phyloP scores from a whole-genome alignment of 2,329 filamentous ascomycete species.

The Fusarium luffae region DNA sequence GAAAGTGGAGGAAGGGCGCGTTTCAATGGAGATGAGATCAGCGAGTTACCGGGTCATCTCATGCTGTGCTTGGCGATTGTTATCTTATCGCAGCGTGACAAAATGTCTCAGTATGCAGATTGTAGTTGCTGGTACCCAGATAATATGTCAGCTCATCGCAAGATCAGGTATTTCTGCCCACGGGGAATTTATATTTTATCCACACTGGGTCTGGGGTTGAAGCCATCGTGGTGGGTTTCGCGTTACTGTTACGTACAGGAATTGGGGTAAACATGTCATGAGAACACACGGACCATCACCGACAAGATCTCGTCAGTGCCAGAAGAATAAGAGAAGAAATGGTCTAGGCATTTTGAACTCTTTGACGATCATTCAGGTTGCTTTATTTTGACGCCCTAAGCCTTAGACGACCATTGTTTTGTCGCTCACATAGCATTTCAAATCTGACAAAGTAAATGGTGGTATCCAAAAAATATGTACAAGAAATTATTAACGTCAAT shows the following conservation, averaged over 20 bases:
- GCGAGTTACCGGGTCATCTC: not conserved
- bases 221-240: constrained; percentile 10
- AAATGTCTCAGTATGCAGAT: not conserved
- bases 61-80: not conserved
- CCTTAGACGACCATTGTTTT: no score
- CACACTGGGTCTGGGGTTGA: constrained; percentile 29
- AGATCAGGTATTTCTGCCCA: not conserved
- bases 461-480: not conserved
- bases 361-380: no score
- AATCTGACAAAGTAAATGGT: constrained; percentile 8
- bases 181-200: constrained; percentile 16
- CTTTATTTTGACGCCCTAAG: no score
- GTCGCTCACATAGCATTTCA: no score
- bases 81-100: not conserved
- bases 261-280: not conserved
- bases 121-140: fast-evolving
- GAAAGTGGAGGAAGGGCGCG: not conserved
- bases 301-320: no score
- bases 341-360: no score
- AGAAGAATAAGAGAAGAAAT: no score
- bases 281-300: not conserved
- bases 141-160: not conserved
- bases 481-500: not conserved
- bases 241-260: constrained; percentile 38
- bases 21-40: not conserved